Base-by-base conservation (phyloP, 768 basidiomycete species). In the Amanita inopinata region DNA sequence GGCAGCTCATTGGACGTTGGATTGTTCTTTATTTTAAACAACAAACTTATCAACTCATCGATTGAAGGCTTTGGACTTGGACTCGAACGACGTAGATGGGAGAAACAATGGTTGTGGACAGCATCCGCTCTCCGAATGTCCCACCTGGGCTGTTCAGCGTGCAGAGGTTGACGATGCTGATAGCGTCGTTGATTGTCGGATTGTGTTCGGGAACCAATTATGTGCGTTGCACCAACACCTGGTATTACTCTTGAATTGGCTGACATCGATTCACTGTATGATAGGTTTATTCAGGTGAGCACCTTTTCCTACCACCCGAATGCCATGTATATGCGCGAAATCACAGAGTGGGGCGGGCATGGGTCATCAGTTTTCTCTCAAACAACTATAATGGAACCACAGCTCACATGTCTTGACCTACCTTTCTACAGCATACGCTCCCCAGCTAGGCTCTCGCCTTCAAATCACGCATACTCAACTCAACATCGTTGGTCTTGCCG, bases 371-470 rank as follows among this genome's bases (percentile, higher is more conserved):
- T 33, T 6, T 7, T n/a, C 17, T 4, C 27, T 41, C 18, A 41
- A 28, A 17, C 20, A 20, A 17, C 17, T 28, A 12, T 30, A 12
- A 30, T 30, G n/a, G 7, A 30, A 6, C 27, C 6, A 7, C 27
- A 30, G 6, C 6, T 7, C 27, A 12, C 27, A 30, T 7, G 27
- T 7, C 8, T 10, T 47, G 9, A 43, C 39, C 7, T 11, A 34
- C 41, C 31, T 11, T 37, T 32, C 6, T 11, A 18, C 41, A 80
- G 90, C 88, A 14, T 96, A 92, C 57, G 78, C 84, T 1, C 90
- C 91, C 0, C 90, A 94, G 56, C 72, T 94, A 3, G 86, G 84
- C 1, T 62, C 78, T n/a, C 74, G 78, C 30, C 71, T 94, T 12
- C 65, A 71, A 34, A 74, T 93, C 38, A 73, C 75, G 3, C 84